Percentiles rank a stretch among this genome's conserved stretches.
Conservation (phyloP, 257 asterid species). For the Forsythia viridissima region DNA sequence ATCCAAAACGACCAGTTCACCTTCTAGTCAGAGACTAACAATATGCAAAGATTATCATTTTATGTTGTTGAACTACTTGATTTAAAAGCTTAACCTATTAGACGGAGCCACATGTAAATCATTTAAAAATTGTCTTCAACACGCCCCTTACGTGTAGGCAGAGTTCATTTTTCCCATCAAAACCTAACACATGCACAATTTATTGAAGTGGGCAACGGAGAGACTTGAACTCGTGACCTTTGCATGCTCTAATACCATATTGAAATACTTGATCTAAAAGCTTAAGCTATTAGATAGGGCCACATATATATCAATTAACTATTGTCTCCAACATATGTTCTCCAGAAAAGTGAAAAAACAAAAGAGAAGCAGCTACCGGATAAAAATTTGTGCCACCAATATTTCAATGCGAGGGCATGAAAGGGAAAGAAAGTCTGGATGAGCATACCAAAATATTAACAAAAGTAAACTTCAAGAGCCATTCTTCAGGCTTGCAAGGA, state of each 20-base stretch:
- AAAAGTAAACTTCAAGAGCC: conserved; percentile 9
- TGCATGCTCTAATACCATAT: too few relatives aligned
- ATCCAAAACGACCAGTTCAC: not conserved
- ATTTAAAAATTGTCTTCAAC: not conserved
- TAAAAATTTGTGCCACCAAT: not conserved
- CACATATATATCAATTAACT: not conserved
- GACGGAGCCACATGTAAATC: not conserved
- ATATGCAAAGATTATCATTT: not conserved
- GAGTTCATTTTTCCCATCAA: not conserved
- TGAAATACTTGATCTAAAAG: not conserved
- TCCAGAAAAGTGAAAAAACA: conserved; percentile 13
- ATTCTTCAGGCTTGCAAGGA: conserved; percentile 12
- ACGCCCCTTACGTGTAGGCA: not conserved
- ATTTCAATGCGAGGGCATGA: not conserved
- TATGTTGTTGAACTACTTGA: conserved; percentile 8
- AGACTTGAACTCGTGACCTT: not conserved
- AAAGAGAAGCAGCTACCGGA: conserved; percentile 9
- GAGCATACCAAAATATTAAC: not conserved
- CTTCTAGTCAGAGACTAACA: conserved; percentile 15
- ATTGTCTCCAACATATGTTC: not conserved
- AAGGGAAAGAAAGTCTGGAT: conserved; percentile 4
- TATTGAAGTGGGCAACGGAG: not conserved
- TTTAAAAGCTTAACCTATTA: not conserved
- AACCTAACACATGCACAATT: not conserved
- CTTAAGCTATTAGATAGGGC: not conserved